phyloP scores from a whole-genome alignment of 768 basidiomycete species.

The Pisolithus tinctorius region DNA sequence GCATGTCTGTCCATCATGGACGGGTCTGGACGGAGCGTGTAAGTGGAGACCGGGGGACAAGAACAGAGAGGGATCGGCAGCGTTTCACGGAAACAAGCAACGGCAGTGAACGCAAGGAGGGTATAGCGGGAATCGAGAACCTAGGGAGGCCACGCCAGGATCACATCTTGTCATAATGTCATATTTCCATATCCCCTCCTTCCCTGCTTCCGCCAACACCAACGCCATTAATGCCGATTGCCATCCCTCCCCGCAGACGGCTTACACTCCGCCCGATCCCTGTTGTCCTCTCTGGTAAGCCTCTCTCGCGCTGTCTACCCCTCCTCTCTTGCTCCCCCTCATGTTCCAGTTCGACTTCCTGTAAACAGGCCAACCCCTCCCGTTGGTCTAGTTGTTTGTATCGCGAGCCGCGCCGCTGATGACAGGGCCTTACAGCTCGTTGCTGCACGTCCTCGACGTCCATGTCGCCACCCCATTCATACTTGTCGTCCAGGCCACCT shows the following conservation, averaged over 20 bases:
- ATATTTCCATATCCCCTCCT: constrained; percentile 9
- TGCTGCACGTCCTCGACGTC: neutral
- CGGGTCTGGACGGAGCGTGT: no score
- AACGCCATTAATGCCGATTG: constrained; percentile 5
- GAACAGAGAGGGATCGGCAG: no score
- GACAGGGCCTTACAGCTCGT: neutral
- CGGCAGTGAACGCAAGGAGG: neutral
- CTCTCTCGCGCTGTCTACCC: constrained; percentile 6
- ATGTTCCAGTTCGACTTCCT: constrained; percentile 1
- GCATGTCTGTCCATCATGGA: no score
- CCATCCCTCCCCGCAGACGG: constrained; percentile 3
- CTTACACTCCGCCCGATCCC: constrained; percentile 3
- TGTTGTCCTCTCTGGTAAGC: neutral
- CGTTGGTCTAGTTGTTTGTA: neutral
- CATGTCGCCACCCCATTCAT: neutral
- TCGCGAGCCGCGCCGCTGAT: neutral
- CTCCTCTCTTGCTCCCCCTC: constrained; percentile 14
- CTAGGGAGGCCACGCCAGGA: neutral
- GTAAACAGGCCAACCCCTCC: neutral
- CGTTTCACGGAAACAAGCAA: no score
- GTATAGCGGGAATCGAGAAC: neutral
- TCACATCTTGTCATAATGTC: neutral
- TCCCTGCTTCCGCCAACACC: constrained; percentile 6
- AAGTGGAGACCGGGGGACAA: no score
- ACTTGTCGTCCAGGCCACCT: neutral